phyloP scores from a whole-genome alignment of 192 early-diverging fungal species.

The Allomyces javanicus region DNA sequence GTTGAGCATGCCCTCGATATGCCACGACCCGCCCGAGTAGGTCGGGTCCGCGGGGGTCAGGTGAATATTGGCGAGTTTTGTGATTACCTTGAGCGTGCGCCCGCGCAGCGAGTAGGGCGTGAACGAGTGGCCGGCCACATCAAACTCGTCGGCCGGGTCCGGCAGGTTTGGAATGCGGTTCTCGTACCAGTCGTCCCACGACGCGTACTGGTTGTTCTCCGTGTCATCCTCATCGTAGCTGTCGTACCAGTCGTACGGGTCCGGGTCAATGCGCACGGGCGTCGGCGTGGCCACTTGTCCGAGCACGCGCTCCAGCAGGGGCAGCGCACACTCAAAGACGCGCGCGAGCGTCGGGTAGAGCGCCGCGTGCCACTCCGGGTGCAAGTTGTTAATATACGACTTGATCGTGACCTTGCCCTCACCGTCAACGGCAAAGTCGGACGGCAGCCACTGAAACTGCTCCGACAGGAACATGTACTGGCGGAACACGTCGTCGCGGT shows the following conservation, averaged over 20 bases:
- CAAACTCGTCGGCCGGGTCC: background rate
- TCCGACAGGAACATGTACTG: background rate
- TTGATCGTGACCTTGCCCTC: constrained; percentile 22
- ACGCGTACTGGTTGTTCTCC: background rate
- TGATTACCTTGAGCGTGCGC: constrained; percentile 22
- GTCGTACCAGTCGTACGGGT: constrained; percentile 2
- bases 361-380: constrained; percentile 23
- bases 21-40: constrained; percentile 38
- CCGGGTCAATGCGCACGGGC: background rate
- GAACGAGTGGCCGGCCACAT: background rate
- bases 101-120: background rate
- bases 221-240: constrained; percentile 5
- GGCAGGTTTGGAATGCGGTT: background rate
- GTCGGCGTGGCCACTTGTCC: background rate
- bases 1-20: constrained; percentile 48
- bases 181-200: background rate
- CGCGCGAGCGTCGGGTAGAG: constrained; percentile 28
- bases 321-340: constrained; percentile 33
- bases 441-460: constrained; percentile 42
- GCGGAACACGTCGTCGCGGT: background rate
- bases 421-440: constrained; percentile 30
- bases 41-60: constrained; percentile 43
- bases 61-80: constrained; percentile 47
- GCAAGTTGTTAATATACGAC: constrained; percentile 61
- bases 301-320: constrained; percentile 36